Evolutionary conservation across 768 basidiomycete genomes (phyloP).

Genomic region (Tulasnella sp.): DNA sequence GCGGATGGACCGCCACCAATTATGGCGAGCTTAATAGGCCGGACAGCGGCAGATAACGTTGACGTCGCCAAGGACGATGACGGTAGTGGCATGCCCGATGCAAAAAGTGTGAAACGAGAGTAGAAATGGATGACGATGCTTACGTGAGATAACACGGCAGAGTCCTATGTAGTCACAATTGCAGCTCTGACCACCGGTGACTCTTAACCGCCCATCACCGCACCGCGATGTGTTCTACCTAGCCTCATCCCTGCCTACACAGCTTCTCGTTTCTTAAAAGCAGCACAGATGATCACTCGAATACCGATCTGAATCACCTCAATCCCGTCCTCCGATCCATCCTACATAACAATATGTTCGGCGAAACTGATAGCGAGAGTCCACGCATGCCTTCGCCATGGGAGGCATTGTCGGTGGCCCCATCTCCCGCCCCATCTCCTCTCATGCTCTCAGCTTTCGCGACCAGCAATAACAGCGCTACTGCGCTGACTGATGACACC

Average conservation of each 20-base stretch:
- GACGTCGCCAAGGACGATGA: not conserved
- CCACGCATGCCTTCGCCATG: constrained; percentile 58
- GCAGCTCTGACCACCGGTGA: too few species aligned
- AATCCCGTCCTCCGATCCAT: constrained; percentile 13
- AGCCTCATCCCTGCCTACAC: too few species aligned
- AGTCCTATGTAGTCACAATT: too few species aligned
- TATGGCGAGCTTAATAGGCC: constrained; percentile 50
- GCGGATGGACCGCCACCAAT: constrained; percentile 95
- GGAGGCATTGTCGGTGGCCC: constrained; percentile 58
- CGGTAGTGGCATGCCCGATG: too few species aligned
- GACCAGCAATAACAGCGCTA: constrained; percentile 18
- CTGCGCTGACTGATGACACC: constrained; percentile 25
- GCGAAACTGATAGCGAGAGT: constrained; percentile 72
- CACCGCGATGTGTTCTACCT: too few species aligned
- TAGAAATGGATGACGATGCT: not conserved
- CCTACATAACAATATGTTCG: constrained; percentile 46
- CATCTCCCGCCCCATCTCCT: constrained; percentile 37
- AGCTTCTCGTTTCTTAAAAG: too few species aligned
- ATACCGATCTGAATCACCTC: constrained; percentile 32
- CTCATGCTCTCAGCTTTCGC: not conserved
- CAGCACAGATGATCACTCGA: constrained; percentile 42
- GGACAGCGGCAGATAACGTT: not conserved
- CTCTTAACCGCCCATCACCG: too few species aligned
- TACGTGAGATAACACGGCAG: not conserved
- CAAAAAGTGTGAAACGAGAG: not conserved